Evolutionary conservation across 75 land plant genomes (phyloP).

Genomic region (Chamaecyparis obtusa): DNA sequence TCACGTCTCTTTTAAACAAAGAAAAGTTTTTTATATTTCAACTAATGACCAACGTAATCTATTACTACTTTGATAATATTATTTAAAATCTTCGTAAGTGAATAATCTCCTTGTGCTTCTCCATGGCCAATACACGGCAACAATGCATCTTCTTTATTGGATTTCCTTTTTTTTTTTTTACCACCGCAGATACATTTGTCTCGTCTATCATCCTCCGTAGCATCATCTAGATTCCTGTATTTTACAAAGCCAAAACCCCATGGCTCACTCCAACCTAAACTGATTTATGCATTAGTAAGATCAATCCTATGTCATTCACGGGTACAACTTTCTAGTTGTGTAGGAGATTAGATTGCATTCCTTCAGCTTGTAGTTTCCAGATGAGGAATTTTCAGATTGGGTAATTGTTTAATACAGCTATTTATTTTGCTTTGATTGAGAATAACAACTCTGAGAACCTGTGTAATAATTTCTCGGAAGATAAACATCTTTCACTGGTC

Average conservation of each 20-base stretch:
- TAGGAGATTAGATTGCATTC: neutral
- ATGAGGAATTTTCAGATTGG: neutral
- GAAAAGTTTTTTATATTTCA: too few species aligned
- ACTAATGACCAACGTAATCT: too few species aligned
- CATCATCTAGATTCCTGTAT: constrained; percentile 66
- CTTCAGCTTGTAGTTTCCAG: neutral
- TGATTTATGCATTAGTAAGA: neutral
- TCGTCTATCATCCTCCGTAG: too few species aligned
- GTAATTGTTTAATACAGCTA: neutral
- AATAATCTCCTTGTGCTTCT: too few species aligned
- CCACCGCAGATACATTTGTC: too few species aligned
- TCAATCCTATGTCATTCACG: neutral
- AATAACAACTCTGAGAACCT: constrained; percentile 4
- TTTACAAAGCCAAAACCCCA: constrained; percentile 93
- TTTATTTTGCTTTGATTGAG: neutral
- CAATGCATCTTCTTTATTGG: too few species aligned
- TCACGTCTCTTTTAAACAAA: too few species aligned
- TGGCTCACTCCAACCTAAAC: constrained; percentile 40
- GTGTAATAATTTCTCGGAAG: constrained; percentile 87
- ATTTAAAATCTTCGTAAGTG: too few species aligned
- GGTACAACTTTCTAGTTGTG: neutral
- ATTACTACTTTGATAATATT: too few species aligned
- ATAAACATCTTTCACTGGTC: constrained; percentile 87
- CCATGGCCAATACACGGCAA: too few species aligned
- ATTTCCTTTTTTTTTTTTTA: too few species aligned